phyloP scores from a whole-genome alignment of 2,329 filamentous ascomycete species.

The Pseudogymnoascus sp. region DNA sequence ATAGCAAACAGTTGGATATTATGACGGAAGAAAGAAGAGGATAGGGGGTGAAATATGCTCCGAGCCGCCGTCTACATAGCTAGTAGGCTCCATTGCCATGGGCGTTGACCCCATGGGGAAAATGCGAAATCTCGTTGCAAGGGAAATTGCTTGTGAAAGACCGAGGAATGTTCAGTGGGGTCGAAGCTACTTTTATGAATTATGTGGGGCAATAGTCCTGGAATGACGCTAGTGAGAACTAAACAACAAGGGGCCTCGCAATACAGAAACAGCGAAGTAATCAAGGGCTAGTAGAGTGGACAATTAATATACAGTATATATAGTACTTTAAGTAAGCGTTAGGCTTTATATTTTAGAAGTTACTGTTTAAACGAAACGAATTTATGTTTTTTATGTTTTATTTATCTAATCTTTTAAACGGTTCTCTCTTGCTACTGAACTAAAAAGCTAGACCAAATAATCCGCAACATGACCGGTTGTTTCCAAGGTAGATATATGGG shows the following conservation, averaged over 20 bases:
- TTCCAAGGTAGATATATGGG: background rate
- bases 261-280: background rate
- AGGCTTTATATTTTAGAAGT: background rate
- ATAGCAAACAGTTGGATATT: background rate
- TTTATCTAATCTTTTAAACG: background rate
- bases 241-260: background rate
- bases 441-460: background rate
- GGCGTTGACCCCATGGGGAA: background rate
- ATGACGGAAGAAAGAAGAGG: background rate
- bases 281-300: background rate
- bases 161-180: background rate
- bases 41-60: background rate
- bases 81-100: background rate
- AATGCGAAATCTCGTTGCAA: background rate
- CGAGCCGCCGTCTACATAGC: background rate
- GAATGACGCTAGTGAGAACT: slow-evolving; percentile 5
- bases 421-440: background rate
- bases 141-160: slow-evolving; percentile 2
- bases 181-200: background rate
- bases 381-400: background rate
- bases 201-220: background rate
- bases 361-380: background rate
- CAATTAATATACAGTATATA: background rate
- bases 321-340: background rate
- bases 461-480: background rate